Evolutionary conservation across 192 early-diverging fungal species (phyloP).

Genomic region (Neocallimastix lanati): DNA sequence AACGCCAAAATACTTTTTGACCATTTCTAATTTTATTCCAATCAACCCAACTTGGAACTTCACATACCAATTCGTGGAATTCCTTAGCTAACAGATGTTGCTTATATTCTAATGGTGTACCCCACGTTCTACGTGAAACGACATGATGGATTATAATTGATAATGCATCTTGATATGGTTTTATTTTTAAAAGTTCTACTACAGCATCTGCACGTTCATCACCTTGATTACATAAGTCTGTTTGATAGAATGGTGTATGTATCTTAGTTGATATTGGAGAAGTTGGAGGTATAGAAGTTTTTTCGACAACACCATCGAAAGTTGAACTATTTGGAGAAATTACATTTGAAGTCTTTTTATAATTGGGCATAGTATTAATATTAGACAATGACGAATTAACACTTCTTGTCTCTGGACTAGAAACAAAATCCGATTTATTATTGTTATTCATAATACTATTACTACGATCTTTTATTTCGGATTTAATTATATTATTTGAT

Average conservation of each 20-base stretch:
- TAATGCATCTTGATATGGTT: background rate
- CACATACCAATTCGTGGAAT: background rate
- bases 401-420: background rate
- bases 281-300: background rate
- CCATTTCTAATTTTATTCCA: background rate
- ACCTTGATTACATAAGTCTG: background rate
- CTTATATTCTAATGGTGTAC: background rate
- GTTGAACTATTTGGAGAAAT: background rate
- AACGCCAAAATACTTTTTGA: background rate
- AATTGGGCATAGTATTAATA: background rate
- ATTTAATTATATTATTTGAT: background rate
- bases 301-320: background rate
- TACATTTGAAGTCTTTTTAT: background rate
- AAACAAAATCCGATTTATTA: too few relatives aligned
- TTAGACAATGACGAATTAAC: background rate
- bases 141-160: background rate
- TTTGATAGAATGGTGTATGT: background rate
- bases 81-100: background rate
- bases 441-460: too few relatives aligned
- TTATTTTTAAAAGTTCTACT: background rate
- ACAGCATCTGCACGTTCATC: background rate
- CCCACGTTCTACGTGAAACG: background rate
- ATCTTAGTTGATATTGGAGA: background rate
- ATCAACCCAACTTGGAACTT: background rate
- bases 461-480: background rate